phyloP scores from a whole-genome alignment of 2,329 filamentous ascomycete species.

The Plenodomus biglobosus region DNA sequence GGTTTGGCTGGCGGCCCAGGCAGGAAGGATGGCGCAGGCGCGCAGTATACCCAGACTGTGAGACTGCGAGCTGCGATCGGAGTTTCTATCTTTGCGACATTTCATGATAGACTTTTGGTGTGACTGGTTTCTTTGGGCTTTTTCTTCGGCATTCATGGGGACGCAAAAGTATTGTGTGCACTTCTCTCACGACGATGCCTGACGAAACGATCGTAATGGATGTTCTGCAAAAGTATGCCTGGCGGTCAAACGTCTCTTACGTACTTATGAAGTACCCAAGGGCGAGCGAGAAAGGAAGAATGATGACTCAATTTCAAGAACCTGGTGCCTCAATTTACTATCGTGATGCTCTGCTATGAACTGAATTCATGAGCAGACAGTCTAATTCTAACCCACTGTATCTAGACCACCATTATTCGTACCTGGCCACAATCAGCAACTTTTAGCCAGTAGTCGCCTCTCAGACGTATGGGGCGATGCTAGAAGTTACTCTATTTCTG shows the following conservation, averaged over 20 bases:
- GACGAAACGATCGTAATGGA: conserved; percentile 30
- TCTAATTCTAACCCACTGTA: too few relatives aligned
- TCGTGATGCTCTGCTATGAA: not conserved
- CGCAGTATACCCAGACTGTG: conserved; percentile 35
- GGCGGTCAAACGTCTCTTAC: conserved; percentile 23
- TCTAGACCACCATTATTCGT: too few relatives aligned
- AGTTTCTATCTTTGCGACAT: conserved; percentile 37
- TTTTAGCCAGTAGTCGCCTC: too few relatives aligned
- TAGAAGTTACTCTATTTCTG: too few relatives aligned
- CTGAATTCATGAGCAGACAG: too few relatives aligned
- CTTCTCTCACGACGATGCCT: conserved; percentile 33
- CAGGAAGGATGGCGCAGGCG: conserved; percentile 26
- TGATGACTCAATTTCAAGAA: not conserved
- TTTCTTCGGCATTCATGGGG: conserved; percentile 30
- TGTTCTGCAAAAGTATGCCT: conserved; percentile 26
- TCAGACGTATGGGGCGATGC: too few relatives aligned
- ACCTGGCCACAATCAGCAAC: too few relatives aligned
- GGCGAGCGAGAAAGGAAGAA: conserved; percentile 8
- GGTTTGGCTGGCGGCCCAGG: conserved; percentile 11
- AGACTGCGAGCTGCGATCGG: conserved; percentile 29
- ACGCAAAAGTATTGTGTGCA: conserved; percentile 31
- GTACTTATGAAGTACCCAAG: conserved; percentile 15
- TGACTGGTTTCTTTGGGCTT: conserved; percentile 32
- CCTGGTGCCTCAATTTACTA: not conserved
- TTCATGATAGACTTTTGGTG: conserved; percentile 40